A percentile compares a stretch with the other conserved stretches of the same genome.
Conservation (phyloP, 2,329 filamentous ascomycete species). For the Penicillium sp. region DNA sequence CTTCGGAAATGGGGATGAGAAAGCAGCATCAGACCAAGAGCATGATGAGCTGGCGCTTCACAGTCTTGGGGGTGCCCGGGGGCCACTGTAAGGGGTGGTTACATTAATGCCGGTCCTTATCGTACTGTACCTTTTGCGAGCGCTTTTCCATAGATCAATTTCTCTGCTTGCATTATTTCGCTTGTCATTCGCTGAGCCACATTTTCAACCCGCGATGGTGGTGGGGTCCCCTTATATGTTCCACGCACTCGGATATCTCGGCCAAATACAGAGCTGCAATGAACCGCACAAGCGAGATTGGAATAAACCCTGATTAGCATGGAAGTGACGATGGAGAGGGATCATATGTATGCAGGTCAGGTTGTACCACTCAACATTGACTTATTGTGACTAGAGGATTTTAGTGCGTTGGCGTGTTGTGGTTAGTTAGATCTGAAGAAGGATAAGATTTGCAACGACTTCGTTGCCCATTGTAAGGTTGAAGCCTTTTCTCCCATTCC, state of each 20-base stretch:
- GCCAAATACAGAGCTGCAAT: conserved; percentile 3
- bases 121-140: neutral
- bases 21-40: conserved; percentile 29
- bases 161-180: conserved; percentile 1
- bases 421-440: neutral
- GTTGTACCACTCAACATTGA: neutral
- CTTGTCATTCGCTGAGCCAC: neutral
- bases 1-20: conserved; percentile 36
- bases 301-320: neutral
- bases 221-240: conserved; percentile 5
- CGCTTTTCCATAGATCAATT: neutral
- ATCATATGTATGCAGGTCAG: neutral
- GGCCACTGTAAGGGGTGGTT: conserved; percentile 16
- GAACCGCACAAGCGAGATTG: neutral
- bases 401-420: neutral
- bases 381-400: neutral
- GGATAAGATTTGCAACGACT: conserved; percentile 1
- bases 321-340: neutral
- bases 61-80: conserved; percentile 35
- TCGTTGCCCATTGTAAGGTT: neutral
- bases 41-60: conserved; percentile 42
- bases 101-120: conserved; percentile 5
- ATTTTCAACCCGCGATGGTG: neutral
- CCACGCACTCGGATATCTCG: conserved; percentile 7
- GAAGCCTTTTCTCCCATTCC: conserved; percentile 1